phyloP scores from a whole-genome alignment of 306 rosid species.

The Sindora glabra region DNA sequence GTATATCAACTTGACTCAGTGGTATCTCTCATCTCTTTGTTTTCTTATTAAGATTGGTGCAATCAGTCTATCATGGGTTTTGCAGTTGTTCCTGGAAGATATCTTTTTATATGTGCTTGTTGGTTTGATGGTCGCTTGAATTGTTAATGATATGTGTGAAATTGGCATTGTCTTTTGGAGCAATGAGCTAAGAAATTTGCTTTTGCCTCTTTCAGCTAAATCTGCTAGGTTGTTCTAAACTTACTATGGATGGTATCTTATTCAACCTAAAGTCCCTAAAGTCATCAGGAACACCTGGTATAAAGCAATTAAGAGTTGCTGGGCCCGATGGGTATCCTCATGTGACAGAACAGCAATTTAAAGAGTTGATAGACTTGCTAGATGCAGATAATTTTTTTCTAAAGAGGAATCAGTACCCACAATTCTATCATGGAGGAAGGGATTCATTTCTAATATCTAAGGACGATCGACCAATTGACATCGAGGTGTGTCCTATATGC shows the following conservation, averaged over 20 bases:
- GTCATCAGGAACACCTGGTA: conserved; percentile 27
- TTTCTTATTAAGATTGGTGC: neutral
- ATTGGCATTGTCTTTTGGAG: neutral
- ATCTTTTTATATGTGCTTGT: neutral
- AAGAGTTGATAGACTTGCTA: conserved; percentile 41
- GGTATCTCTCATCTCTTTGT: neutral
- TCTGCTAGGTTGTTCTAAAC: conserved; percentile 37
- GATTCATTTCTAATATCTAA: conserved; percentile 13
- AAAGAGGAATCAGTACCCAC: conserved; percentile 30
- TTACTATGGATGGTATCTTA: conserved; percentile 36
- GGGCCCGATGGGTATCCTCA: conserved; percentile 28
- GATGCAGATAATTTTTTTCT: conserved; percentile 25
- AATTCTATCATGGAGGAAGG: conserved; percentile 32
- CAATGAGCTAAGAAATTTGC: neutral
- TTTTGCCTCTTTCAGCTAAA: conserved; percentile 28
- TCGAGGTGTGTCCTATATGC: conserved; percentile 58
- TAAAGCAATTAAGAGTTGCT: conserved; percentile 40
- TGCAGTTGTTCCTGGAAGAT: neutral
- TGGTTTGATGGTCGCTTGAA: neutral
- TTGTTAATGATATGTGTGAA: neutral
- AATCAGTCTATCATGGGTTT: neutral
- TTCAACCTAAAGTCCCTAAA: conserved; percentile 32
- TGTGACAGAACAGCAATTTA: conserved; percentile 32
- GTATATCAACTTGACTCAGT: neutral
- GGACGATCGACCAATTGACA: conserved; percentile 44